Evolutionary conservation across 2,329 filamentous ascomycete genomes (phyloP).

Genomic region (Sporothrix pallida): DNA sequence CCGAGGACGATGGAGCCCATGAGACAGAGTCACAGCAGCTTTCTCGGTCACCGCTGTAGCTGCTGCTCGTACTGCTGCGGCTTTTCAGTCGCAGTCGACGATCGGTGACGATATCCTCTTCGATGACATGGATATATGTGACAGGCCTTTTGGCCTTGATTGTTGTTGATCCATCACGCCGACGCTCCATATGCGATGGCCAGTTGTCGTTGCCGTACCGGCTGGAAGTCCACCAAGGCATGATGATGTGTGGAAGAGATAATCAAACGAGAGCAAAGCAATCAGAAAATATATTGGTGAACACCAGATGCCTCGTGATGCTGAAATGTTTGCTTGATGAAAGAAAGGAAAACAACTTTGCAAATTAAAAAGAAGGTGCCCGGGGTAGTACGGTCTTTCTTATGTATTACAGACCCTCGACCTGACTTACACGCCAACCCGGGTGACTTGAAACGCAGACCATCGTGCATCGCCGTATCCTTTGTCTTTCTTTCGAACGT

Average conservation of each 20-base stretch:
- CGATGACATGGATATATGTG: not conserved
- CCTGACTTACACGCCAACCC: not conserved
- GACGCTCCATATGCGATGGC: slow-evolving; percentile 29
- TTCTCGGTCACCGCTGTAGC: not conserved
- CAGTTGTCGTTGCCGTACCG: slow-evolving; percentile 10
- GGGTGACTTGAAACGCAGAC: not conserved
- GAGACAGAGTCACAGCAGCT: not conserved
- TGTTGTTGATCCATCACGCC: slow-evolving; percentile 16
- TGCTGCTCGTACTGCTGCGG: not conserved
- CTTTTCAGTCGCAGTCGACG: not conserved
- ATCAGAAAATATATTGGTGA: not conserved
- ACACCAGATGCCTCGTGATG: no score
- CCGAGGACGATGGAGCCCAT: not conserved
- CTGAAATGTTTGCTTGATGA: not conserved
- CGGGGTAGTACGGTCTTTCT: slow-evolving; percentile 14
- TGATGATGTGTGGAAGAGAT: not conserved
- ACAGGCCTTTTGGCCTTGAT: slow-evolving; percentile 23
- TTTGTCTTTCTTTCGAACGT: no score
- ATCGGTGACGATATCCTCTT: not conserved
- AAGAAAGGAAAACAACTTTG: not conserved
- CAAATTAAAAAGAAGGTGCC: not conserved
- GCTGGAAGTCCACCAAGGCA: slow-evolving; percentile 28
- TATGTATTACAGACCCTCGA: not conserved
- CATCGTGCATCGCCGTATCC: not conserved
- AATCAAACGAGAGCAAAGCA: no score